Base-by-base conservation (phyloP, 2,329 filamentous ascomycete genomes). In the Botrytis hyacinthi region DNA sequence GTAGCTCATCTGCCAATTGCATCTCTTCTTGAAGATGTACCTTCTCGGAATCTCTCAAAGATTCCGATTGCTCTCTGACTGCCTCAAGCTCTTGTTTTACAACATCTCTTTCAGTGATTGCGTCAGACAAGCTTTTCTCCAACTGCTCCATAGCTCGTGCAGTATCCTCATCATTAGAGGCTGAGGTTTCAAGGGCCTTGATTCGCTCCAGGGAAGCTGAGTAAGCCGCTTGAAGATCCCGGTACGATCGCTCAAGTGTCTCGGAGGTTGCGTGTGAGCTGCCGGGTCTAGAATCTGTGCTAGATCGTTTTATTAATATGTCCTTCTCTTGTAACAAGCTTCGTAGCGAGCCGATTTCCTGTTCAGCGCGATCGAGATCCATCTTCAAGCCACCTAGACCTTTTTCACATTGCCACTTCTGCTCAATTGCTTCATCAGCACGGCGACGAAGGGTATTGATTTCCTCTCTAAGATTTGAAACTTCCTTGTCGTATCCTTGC, bases 341-440 rank as follows among this genome's bases (percentile, higher is more conserved):
- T 61, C 93, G 90, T 59, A 99, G 87, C n/a, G 93, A 93, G 59
- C 89, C 86, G 44, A 97, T 97, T 83, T 99, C 96, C 81, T 96
- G 93, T 82, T 98, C 94, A 40, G 96, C 95, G 75, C 95, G 93
- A 82, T 98, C 96, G 60, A 99, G 89, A 80, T 98, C 95, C 92
- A 97, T 98, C 84, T 97, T 97, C 73, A 98, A 84, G 72, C 95
- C 94, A 70, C 90, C 88, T 2, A 98, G 85, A 29, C 94, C 94
- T 83, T 97, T 97, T 83, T 98, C 95, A 75, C 95, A 95, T 81
- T 97, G 92, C 91, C 93, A 98, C 83, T 98, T 98, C 80, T 97
- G 93, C 80, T 97, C 94, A 22, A 98, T 87, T 26, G 95, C 95
- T 76, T 98, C 95, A 79, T 99, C 95, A 44, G 95, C 95, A 71